Percentiles rank a stretch among this genome's conserved stretches.
Evolutionary conservation across 192 early-diverging fungal species (phyloP).

Genomic region (Backusella luteola): DNA sequence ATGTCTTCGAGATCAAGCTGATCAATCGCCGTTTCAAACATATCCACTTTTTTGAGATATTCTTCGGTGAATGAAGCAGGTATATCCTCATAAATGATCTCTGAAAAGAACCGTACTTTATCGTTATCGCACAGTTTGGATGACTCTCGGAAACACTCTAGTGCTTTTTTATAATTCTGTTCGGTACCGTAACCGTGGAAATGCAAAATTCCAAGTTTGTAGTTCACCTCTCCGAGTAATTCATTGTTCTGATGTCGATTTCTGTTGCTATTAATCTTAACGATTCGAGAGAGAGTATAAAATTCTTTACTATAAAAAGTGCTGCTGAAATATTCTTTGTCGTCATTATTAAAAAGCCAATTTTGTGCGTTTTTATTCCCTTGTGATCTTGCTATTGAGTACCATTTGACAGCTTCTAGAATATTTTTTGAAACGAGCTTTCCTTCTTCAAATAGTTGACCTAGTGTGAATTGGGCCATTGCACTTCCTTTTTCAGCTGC

Average conservation of each 20-base stretch:
- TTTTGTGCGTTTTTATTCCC: background rate
- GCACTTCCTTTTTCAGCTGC: background rate
- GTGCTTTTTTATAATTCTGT: background rate
- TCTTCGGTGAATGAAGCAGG: background rate
- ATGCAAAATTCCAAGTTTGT: background rate
- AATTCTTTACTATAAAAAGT: background rate
- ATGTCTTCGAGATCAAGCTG: background rate
- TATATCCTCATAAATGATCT: background rate
- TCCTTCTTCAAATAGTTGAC: too few species aligned
- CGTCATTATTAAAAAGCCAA: background rate
- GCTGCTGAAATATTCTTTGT: too few species aligned
- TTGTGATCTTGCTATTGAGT: background rate
- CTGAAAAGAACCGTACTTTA: background rate
- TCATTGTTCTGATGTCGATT: background rate
- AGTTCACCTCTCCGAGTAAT: background rate
- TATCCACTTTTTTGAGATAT: background rate
- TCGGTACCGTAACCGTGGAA: background rate
- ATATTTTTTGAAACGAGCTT: too few species aligned
- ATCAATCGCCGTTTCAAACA: background rate
- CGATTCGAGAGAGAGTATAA: background rate
- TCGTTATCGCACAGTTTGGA: background rate
- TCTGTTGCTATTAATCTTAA: too few species aligned
- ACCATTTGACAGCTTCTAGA: background rate
- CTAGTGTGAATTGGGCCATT: too few species aligned
- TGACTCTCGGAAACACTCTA: fast-evolving